phyloP scores from a whole-genome alignment of 176 grass and related monocot genomes.

The Triticum timopheevii region DNA sequence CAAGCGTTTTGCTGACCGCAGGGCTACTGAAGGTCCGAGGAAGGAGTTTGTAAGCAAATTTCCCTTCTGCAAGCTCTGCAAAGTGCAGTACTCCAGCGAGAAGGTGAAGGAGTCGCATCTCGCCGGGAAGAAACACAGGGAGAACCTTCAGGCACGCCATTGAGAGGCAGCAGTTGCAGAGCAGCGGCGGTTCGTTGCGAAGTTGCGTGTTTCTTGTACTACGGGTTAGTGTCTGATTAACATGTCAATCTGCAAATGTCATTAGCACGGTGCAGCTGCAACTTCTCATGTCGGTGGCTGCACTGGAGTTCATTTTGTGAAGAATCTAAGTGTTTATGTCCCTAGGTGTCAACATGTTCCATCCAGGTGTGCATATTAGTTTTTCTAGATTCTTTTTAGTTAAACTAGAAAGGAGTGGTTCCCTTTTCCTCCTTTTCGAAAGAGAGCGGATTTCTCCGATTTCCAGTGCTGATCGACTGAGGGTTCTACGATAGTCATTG shows the following conservation, averaged over 20 bases:
- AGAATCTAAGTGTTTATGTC: too few relatives aligned
- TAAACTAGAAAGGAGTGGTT: too few relatives aligned
- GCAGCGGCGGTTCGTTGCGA: neutral
- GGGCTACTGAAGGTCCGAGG: neutral
- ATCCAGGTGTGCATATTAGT: too few relatives aligned
- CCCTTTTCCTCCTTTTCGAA: too few relatives aligned
- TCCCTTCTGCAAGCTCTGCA: neutral
- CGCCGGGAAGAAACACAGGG: constrained; percentile 1
- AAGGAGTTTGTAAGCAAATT: neutral
- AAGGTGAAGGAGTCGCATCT: constrained; percentile 8
- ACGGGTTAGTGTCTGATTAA: neutral
- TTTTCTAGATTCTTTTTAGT: too few relatives aligned
- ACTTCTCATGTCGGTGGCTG: neutral
- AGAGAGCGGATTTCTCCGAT: too few relatives aligned
- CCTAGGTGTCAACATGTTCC: too few relatives aligned
- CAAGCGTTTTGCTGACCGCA: neutral
- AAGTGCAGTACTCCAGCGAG: neutral
- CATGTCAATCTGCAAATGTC: neutral
- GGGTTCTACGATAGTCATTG: neutral
- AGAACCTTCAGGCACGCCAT: neutral
- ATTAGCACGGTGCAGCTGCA: neutral
- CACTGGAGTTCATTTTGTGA: too few relatives aligned
- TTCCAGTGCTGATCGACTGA: too few relatives aligned
- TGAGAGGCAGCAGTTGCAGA: neutral
- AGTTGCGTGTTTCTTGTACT: neutral